Percentiles rank a stretch among this genome's conserved stretches.
Conservation (phyloP, 331 rosid species). For the Pyracantha coccinea region DNA sequence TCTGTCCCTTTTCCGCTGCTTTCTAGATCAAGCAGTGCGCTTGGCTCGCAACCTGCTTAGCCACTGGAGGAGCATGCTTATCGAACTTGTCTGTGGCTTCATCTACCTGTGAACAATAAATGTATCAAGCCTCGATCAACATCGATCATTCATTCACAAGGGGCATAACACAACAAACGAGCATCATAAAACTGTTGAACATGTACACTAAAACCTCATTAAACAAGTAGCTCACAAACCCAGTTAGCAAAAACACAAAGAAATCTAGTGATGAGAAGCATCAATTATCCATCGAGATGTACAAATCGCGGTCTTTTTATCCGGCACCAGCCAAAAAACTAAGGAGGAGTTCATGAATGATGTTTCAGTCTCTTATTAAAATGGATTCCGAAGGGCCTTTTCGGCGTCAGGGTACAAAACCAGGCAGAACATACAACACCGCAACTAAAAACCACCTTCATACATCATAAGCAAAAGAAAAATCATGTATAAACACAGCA, state of each 20-base stretch:
- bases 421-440: no score
- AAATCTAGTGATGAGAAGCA: neutral
- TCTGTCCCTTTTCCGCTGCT: slow-evolving; percentile 25
- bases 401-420: no score
- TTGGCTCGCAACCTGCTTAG: slow-evolving; percentile 30
- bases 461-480: no score
- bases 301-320: no score
- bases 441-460: no score
- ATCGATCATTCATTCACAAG: neutral
- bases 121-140: neutral
- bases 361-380: neutral
- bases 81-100: slow-evolving; percentile 37
- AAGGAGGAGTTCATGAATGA: neutral
- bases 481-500: neutral
- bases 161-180: no score
- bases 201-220: neutral
- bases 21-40: slow-evolving; percentile 24
- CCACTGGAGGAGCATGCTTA: slow-evolving; percentile 53
- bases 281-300: neutral
- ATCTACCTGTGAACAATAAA: slow-evolving; percentile 49
- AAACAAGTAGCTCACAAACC: no score
- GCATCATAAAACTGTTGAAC: neutral
- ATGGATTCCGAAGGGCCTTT: no score
- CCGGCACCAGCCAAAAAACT: no score
- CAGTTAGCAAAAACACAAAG: neutral